Evolutionary conservation across 176 grass and related monocot genomes (phyloP).

Genomic region (Elymus sibiricus): DNA sequence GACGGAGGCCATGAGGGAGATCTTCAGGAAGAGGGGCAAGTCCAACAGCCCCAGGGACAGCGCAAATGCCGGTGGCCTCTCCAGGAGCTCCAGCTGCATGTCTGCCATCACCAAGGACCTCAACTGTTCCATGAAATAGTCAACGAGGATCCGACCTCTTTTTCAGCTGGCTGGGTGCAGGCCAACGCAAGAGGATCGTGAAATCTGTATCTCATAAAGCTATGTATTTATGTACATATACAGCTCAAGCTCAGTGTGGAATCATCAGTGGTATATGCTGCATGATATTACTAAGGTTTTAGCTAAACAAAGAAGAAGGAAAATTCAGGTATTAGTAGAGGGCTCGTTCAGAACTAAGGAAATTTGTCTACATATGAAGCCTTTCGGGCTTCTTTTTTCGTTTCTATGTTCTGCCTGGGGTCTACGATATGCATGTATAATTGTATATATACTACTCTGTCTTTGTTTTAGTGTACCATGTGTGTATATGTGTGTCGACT

Average conservation of each 20-base stretch:
- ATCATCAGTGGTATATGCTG: not conserved
- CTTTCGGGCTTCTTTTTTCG: not conserved
- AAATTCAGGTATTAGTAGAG: not conserved
- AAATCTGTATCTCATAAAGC: not conserved
- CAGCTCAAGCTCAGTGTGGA: not conserved
- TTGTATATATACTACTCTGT: not conserved
- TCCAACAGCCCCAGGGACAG: conserved; percentile 51
- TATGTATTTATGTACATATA: not conserved
- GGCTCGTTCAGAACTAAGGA: not conserved
- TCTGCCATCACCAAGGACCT: conserved; percentile 77
- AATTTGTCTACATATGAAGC: not conserved
- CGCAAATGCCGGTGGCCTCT: conserved; percentile 17
- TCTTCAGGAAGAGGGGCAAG: conserved; percentile 66
- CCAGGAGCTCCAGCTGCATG: conserved; percentile 92
- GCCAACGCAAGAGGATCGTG: not conserved
- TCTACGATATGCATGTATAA: not conserved
- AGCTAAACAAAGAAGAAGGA: not conserved
- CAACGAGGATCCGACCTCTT: not conserved
- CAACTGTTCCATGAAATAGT: not conserved
- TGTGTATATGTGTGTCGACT: not conserved
- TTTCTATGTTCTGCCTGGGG: not conserved
- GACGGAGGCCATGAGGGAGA: conserved; percentile 89
- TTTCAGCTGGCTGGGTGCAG: not conserved
- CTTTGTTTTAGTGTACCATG: not conserved
- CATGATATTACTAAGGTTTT: not conserved